A percentile compares a stretch with the other conserved stretches of the same genome.
Evolutionary conservation across 192 early-diverging fungal species (phyloP).

Genomic region (Coemansia sp.): DNA sequence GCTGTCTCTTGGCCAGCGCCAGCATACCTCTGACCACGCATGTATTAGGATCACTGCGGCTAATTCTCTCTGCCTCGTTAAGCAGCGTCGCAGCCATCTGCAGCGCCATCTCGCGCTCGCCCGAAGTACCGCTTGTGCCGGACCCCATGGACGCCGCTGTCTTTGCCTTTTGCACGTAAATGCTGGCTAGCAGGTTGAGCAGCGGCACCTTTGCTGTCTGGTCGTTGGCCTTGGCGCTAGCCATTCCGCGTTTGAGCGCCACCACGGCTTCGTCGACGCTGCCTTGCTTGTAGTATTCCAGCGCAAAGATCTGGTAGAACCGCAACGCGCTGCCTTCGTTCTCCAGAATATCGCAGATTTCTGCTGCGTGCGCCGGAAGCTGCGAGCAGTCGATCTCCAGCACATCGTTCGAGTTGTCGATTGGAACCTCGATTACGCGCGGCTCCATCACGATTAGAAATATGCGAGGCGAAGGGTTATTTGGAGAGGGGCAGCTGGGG

Average conservation of each 20-base stretch:
- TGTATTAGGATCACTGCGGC: conserved; percentile 63
- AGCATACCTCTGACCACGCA: conserved; percentile 71
- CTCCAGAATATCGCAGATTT: conserved; percentile 68
- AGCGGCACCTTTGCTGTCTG: conserved; percentile 61
- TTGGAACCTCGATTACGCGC: conserved; percentile 59
- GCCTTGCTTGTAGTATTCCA: conserved; percentile 70
- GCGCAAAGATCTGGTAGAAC: conserved; percentile 70
- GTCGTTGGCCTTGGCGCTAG: conserved; percentile 40
- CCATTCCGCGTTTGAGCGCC: conserved; percentile 58
- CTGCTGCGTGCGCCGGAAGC: conserved; percentile 56
- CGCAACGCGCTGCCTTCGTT: conserved; percentile 61
- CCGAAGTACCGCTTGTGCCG: not conserved
- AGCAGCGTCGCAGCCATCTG: conserved; percentile 70
- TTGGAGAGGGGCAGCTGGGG: too few species aligned
- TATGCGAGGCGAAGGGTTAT: too few species aligned
- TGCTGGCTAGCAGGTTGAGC: conserved; percentile 68
- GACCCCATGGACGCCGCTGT: not conserved
- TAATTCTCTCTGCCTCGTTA: conserved; percentile 73
- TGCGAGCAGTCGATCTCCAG: conserved; percentile 67
- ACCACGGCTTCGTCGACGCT: conserved; percentile 59
- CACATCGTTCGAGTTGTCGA: conserved; percentile 63
- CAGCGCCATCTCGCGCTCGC: conserved; percentile 57
- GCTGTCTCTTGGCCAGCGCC: conserved; percentile 24
- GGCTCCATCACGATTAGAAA: not conserved
- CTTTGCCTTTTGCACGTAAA: conserved; percentile 70